Evolutionary conservation across 1,284 basidiomycete genomes (phyloP), one percentile per base, ranked within the genome.

Genomic region (Melampsora abietis-canadensis): DNA sequence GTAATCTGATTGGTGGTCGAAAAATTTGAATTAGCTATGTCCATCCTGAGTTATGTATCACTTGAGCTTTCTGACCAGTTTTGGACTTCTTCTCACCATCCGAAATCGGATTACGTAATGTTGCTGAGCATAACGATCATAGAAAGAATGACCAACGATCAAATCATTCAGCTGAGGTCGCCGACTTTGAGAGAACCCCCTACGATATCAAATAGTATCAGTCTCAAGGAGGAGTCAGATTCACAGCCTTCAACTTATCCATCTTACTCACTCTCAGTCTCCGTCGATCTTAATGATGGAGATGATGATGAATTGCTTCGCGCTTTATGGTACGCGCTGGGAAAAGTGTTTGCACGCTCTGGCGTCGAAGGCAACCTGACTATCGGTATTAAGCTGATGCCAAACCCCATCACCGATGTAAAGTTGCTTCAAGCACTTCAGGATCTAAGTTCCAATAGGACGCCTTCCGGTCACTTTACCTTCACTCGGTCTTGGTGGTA

Each of bases 401-500:
- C 51, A 21, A 57, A 14, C 17, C n/a, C 27, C 15, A 24, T 46
- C 15, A 34, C 31, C 27, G 21, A 27, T 24, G 24, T 15, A 27
- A 44, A 47, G 54, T 8, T 24, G n/a, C 7, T 62, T 17, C 54
- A 44, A 48, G 68, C 40, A 46, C n/a, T 69, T 21, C 46, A 34
- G 21, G 3, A 69, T 15, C 2, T 60, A 19, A 21, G 57, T 15
- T 44, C 40, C 10, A n/a, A 60, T n/a, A 24, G 62, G 48, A 30
- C 12, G 17, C 17, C 19, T 44, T 15, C 17, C 19, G 40, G 46
- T 48, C 44, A 27, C 15, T 30, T 27, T 21, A 69, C 24, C 17
- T 61, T 30, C n/a, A 46, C 59, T 48, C 68, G 68, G 14, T n/a
- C 68, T 24, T 63, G 68, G 68, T 69, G 68, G 68, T 69, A 69